Base-by-base conservation (phyloP, 306 rosid species). In the Elaeagnus macrophylla region DNA sequence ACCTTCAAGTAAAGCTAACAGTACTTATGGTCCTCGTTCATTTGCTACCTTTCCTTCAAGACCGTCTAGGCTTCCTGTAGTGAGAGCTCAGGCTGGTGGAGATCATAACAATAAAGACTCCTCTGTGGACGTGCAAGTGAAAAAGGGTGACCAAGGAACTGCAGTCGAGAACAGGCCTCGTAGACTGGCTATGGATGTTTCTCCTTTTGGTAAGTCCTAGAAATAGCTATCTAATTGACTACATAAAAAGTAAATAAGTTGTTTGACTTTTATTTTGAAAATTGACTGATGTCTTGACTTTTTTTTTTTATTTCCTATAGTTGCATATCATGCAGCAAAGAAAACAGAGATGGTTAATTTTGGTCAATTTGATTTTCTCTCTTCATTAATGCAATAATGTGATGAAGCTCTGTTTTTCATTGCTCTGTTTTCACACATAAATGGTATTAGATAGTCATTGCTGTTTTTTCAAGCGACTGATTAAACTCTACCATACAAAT, bases 141-240 rank as follows among this genome's bases (percentile, higher is more conserved):
- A 58, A 62, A 74, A 75, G 55, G 67, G 74, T 1, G 39, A 51
- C 49, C 75, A 75, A 59, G 77, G 64, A 0, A 71, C 78, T 1
- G 37, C 81, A 0, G 65, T 81, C 11, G 83, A 79, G 56, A 62
- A 42, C 10, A 81, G 69, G 64, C 87, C 89, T 51, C 75, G 76
- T 14, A 59, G 72, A 19, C 15, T 37, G 37, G 81, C 77, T 13
- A 11, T 75, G 10, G 85, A 85, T 60, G 50, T 81, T 61, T 77
- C 80, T 42, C 87, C 94, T 56, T 81, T 83, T 60, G 97, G 97
- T 75, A 65, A 53, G 69, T 54, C 39, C n/a, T 50, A 42, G 7
- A 25, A 46, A 6, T 61, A 0, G 4, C 32, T 25, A 2, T 25
- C 32, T 25, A 25, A 2, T 25, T 25, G 4, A 25, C 32, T 25